Percentiles rank a stretch among this genome's conserved stretches.
These are phyloP conservation scores for Phaffomyces thermotolerans DNA, from an alignment of 805 yeast species.

Conservation along the genomic window DNA sequence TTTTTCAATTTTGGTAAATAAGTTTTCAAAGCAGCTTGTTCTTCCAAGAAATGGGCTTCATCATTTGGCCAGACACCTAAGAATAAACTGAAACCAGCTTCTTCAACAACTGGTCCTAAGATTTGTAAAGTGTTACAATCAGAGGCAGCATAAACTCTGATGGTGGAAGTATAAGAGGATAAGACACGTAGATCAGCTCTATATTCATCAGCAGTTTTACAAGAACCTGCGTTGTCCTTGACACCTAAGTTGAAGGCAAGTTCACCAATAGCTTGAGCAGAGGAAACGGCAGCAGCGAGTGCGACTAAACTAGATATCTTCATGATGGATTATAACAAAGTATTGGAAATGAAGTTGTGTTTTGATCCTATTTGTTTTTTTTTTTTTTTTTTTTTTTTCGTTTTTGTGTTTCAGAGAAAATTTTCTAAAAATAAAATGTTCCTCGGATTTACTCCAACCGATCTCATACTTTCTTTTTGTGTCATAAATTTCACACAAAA, in stretches of 20 bases:
- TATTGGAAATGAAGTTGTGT: too few relatives aligned
- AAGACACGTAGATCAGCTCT: constrained; percentile 57
- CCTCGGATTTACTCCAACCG: too few relatives aligned
- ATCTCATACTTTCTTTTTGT: too few relatives aligned
- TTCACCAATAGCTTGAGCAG: constrained; percentile 55
- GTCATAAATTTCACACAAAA: too few relatives aligned
- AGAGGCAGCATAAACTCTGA: constrained; percentile 88
- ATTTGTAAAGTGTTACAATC: constrained; percentile 85
- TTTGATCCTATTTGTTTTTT: too few relatives aligned
- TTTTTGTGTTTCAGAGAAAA: not conserved
- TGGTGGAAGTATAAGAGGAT: constrained; percentile 49
- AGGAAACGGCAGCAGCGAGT: constrained; percentile 40
- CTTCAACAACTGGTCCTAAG: constrained; percentile 82
- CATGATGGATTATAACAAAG: constrained; percentile 7
- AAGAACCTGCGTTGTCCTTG: constrained; percentile 61
- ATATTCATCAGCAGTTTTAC: constrained; percentile 71
- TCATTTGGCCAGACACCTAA: constrained; percentile 95
- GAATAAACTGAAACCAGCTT: constrained; percentile 66
- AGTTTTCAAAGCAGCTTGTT: constrained; percentile 59
- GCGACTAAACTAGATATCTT: constrained; percentile 18
- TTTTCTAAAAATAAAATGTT: too few relatives aligned
- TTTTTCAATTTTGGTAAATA: constrained; percentile 71
- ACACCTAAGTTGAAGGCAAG: constrained; percentile 87
- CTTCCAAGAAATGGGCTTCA: constrained; percentile 66
- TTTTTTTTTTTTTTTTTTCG: too few relatives aligned